Evolutionary conservation across 2,329 filamentous ascomycete genomes (phyloP).

Genomic region (Metarhizium album): DNA sequence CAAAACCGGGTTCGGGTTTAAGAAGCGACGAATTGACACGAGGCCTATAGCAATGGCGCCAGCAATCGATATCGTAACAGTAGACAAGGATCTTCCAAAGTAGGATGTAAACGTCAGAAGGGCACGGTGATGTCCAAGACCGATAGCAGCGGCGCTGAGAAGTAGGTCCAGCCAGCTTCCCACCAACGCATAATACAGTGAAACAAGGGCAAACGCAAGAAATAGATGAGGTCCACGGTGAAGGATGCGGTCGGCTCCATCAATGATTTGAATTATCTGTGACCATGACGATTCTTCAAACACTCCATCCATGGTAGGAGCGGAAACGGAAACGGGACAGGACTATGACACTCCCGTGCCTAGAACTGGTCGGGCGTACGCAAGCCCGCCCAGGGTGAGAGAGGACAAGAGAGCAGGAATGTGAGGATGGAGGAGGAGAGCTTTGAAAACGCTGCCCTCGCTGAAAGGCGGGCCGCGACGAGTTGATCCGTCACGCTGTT

Average conservation of each 20-base stretch:
- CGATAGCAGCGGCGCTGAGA: constrained; percentile 4
- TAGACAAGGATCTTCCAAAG: background rate
- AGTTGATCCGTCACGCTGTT: background rate
- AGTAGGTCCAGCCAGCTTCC: constrained; percentile 14
- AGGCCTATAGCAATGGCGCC: background rate
- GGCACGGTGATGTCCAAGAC: background rate
- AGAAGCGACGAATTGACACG: background rate
- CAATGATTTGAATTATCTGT: constrained; percentile 11
- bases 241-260: constrained; percentile 11
- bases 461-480: background rate
- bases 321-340: background rate
- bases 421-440: background rate
- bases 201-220: background rate
- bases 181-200: constrained; percentile 12
- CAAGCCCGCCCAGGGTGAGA: background rate
- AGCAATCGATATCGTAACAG: background rate
- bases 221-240: background rate
- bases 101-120: background rate
- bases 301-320: constrained; percentile 14
- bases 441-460: background rate
- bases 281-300: constrained; percentile 15
- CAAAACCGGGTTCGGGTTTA: constrained; percentile 1
- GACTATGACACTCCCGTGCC: background rate
- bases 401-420: background rate
- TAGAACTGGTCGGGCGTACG: background rate